Conservation (phyloP, 495 filamentous ascomycete species). For the Staphylotrichum longicolle region DNA sequence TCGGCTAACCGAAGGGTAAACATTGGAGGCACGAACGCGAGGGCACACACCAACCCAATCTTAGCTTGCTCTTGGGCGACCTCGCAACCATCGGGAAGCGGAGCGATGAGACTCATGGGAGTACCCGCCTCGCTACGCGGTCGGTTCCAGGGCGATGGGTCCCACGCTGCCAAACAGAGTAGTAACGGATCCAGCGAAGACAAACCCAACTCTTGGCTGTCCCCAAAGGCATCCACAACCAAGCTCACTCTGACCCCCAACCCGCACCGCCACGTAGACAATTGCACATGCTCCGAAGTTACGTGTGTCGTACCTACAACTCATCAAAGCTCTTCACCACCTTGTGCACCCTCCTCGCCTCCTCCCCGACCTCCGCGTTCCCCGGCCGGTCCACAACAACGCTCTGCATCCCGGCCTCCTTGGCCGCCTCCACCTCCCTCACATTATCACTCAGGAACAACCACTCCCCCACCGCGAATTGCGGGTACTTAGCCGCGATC, state of each 20-base stretch:
- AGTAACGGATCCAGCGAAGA: background rate
- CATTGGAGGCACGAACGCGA: too few relatives aligned
- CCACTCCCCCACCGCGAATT: conserved; percentile 44
- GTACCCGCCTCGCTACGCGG: too few relatives aligned
- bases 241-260: too few relatives aligned
- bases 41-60: too few relatives aligned
- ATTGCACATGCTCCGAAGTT: too few relatives aligned
- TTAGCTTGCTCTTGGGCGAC: too few relatives aligned
- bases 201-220: background rate
- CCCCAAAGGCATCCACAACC: background rate
- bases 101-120: too few relatives aligned
- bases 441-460: conserved; percentile 71
- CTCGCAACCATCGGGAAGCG: too few relatives aligned
- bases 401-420: conserved; percentile 59
- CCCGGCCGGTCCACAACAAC: conserved; percentile 61
- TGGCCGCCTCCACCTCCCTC: conserved; percentile 66
- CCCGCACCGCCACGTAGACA: too few relatives aligned
- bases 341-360: conserved; percentile 41
- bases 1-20: background rate
- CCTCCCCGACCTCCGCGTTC: conserved; percentile 53
- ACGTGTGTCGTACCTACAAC: conserved; percentile 21
- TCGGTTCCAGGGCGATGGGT: background rate
- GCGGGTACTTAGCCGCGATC: conserved; percentile 50
- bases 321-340: conserved; percentile 50
- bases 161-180: background rate